Base-by-base conservation (phyloP, 441 rosid species). In the Isatis lusitanica region DNA sequence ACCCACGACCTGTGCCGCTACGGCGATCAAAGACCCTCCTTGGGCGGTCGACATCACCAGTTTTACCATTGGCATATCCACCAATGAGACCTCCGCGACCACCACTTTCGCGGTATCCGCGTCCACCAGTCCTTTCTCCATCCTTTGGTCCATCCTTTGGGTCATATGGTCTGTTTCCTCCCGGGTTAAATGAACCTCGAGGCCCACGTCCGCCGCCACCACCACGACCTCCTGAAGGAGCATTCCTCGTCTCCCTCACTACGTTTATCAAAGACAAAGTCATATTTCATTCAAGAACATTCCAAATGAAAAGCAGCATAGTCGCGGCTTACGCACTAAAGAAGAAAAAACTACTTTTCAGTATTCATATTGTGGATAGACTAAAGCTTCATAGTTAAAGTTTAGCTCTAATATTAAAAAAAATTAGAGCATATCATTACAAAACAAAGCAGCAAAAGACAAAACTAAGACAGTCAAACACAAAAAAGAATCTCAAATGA, bases 1-100 rank as follows among this genome's bases (percentile, higher is more conserved):
- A 77, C 80, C 80, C 64, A 10, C 74, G 76, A 60, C 80, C 80
- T 0, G 80, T 77, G 1, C 77, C 77, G 4, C 74, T 77, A 30
- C 13, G 80, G 15, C 80, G 77, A 26, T 77, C 80, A 53, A n/a
- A 36, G n/a, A 9, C 1, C 65, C 77, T 72, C 2, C 42, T 4
- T 6, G 69, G 65, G 15, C 73, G 73, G 52, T 77, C 80, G 0
- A 58, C 58, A 72, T 77, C 80, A 66, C 76, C 80, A 1, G 70
- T 52, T 66, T 77, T 76, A 4, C 80, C 80, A 59, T 72, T 77
- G 35, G 73, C 28, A 15, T 6, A 71, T 11, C 72, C 76, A 38
- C 70, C 79, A 60, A 68, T 57, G 33, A 53, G 68, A 13, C 70
- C 69, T 16, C 71, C 67, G 9, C 67, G 63, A 55, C 79, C 59